Evolutionary conservation across 129 eudicot species (phyloP), one percentile per base, ranked within the genome.

Genomic region (Pittosporum tobira): DNA sequence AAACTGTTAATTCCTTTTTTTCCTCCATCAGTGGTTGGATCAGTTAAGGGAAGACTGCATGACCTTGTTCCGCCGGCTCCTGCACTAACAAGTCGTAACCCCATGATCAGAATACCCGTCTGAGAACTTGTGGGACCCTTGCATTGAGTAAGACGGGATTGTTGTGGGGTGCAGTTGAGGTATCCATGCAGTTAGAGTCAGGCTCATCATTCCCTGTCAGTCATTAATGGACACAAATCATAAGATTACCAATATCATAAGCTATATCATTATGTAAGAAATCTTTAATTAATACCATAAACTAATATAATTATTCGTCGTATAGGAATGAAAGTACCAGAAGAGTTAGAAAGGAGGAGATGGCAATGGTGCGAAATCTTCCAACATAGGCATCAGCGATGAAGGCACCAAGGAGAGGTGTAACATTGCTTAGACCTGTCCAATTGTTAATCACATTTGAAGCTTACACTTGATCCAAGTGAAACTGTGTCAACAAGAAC

Each of bases 11-110:
- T 88, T 12, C 91, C 85, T 59, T 67, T 84, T 49, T 91, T 70
- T 15, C 97, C 97, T 71, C 81, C 91, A 18, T 81, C 83, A 0
- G 97, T 88, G 31, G 79, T 71, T 18, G 84, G 67, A 51, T 88
- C 97, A 59, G 84, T 84, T 50, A 88, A 88, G 2, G 96, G 90
- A 1, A 88, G 22, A 73, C 83, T 88, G 52, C 96, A 88, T 3
- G 96, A 91, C 52, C 91, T 64, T 49, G 84, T 69, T 6, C 96
- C 94, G 37, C 73, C 88, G 0, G 91, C 24, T 5, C 87, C 96
- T n/a, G 84, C 21, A 10, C 77, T 1, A 0, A 81, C 24, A 14
- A 81, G 64, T 8, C 82, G 80, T 0, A 88, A 67, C 77, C 71
- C 84, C 21, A 81, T 5, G 55, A 73, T 45, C 29, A 91, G 48